Percentiles rank a stretch among this genome's conserved stretches.
Conservation (phyloP, 2,329 filamentous ascomycete species). For the Colletotrichum tofieldiae region DNA sequence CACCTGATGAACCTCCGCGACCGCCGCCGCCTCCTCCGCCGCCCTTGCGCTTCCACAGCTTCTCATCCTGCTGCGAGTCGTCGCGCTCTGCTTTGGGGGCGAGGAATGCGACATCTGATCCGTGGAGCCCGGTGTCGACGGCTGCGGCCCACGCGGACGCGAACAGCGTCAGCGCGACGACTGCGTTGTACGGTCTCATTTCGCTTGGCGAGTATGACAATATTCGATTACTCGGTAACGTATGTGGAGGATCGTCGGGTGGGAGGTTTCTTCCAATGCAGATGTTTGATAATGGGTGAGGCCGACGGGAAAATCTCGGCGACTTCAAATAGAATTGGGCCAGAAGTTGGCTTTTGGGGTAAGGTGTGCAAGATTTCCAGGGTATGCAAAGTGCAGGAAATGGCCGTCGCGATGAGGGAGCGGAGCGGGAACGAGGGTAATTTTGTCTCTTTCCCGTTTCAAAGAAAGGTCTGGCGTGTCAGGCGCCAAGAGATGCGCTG, state of each 20-base stretch:
- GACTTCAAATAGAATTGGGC: not conserved
- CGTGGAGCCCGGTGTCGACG: conserved; percentile 44
- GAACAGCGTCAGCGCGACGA: conserved; percentile 50
- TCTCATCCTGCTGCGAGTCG: conserved; percentile 50
- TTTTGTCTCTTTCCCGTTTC: conserved; percentile 40
- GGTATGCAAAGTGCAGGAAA: conserved; percentile 17
- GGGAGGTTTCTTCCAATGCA: not conserved
- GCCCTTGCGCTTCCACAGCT: conserved; percentile 74
- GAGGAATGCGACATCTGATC: conserved; percentile 33
- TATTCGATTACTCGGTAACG: conserved; percentile 8
- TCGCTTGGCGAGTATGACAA: conserved; percentile 31
- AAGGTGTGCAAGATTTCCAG: not conserved
- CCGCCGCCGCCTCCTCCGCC: conserved; percentile 70
- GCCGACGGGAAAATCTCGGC: not conserved
- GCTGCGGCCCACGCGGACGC: conserved; percentile 46
- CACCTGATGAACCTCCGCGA: conserved; percentile 50
- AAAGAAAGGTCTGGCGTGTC: conserved; percentile 26
- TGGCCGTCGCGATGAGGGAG: not conserved
- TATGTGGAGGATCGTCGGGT: not conserved
- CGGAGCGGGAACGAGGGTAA: conserved; percentile 14
- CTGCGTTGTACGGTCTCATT: conserved; percentile 53
- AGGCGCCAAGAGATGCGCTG: conserved; percentile 31
- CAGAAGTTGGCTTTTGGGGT: not conserved
- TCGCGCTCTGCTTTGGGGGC: conserved; percentile 43
- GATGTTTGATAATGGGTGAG: not conserved